These are phyloP conservation scores for Fusarium redolens DNA, from an alignment of 2,329 filamentous ascomycete species.

Conservation along the genomic window DNA sequence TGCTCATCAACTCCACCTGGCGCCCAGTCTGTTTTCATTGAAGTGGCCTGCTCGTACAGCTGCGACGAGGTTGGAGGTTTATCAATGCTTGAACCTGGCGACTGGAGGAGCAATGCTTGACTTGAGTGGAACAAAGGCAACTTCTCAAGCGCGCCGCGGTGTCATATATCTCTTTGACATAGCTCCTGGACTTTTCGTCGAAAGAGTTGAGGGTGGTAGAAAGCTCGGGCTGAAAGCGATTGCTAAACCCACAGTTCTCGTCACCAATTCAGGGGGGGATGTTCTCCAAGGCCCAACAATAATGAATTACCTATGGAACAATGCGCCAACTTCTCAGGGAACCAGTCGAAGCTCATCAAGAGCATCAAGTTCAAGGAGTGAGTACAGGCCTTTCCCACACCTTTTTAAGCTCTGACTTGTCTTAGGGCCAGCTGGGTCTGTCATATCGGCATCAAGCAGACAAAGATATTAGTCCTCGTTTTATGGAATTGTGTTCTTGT, in stretches of 20 bases:
- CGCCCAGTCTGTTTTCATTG: conserved; percentile 49
- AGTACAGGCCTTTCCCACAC: conserved; percentile 32
- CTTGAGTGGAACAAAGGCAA: conserved; percentile 45
- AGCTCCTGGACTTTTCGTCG: conserved; percentile 53
- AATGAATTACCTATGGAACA: conserved; percentile 51
- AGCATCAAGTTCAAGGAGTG: conserved; percentile 44
- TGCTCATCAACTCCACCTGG: conserved; percentile 51
- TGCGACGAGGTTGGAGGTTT: conserved; percentile 51
- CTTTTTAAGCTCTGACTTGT: conserved; percentile 46
- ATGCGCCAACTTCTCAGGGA: conserved; percentile 32
- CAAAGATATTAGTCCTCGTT: conserved; percentile 26
- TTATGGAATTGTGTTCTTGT: neutral
- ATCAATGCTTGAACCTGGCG: conserved; percentile 52
- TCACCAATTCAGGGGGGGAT: conserved; percentile 45
- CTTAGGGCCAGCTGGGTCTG: conserved; percentile 39
- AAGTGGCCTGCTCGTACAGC: conserved; percentile 54
- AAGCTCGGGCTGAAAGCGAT: conserved; percentile 49
- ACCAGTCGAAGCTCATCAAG: conserved; percentile 34
- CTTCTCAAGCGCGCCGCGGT: conserved; percentile 45
- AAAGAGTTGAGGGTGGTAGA: conserved; percentile 49
- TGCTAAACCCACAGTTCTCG: conserved; percentile 49
- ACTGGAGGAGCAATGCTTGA: conserved; percentile 47
- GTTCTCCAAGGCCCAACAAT: conserved; percentile 48
- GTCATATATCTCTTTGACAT: conserved; percentile 53
- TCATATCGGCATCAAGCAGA: conserved; percentile 31